A percentile compares a stretch with the other conserved stretches of the same genome.
Conservation (phyloP, 2,329 filamentous ascomycete genomes). For the Aspergillus carbonarius region DNA sequence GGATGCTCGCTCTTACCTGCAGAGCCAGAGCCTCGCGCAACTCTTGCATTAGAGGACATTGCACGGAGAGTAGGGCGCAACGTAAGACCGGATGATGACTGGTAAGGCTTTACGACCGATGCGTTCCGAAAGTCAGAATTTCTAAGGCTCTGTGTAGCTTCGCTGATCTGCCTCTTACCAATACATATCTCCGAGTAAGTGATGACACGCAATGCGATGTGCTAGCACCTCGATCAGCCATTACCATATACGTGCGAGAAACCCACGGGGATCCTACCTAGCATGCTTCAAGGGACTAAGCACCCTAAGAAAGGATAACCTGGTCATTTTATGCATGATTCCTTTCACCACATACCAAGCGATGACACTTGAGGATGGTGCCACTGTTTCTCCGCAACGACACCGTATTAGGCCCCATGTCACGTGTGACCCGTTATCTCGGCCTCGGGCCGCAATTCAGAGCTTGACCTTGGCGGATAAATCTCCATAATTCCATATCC, state of each 20-base stretch:
- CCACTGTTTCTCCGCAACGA: neutral
- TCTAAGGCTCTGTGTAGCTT: neutral
- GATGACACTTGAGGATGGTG: neutral
- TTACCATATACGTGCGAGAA: neutral
- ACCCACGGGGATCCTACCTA: neutral
- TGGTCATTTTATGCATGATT: constrained; percentile 7
- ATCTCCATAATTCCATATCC: neutral
- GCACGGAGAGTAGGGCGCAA: neutral
- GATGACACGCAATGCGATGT: constrained; percentile 2
- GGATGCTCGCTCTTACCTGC: neutral
- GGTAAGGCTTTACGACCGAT: neutral
- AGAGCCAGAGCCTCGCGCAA: neutral
- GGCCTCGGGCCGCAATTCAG: neutral
- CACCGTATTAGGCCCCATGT: neutral
- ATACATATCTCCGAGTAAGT: constrained; percentile 3
- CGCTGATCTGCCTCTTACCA: constrained; percentile 11
- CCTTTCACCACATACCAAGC: neutral
- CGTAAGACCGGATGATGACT: neutral
- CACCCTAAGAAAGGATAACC: constrained; percentile 4
- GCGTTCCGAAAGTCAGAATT: neutral
- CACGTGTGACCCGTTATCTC: neutral
- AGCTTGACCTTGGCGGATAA: neutral
- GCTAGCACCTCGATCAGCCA: constrained; percentile 12
- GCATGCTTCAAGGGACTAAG: constrained; percentile 8
- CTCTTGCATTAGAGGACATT: neutral